Base-by-base conservation (phyloP, 2,329 filamentous ascomycete genomes). In the Colletotrichum filicis region DNA sequence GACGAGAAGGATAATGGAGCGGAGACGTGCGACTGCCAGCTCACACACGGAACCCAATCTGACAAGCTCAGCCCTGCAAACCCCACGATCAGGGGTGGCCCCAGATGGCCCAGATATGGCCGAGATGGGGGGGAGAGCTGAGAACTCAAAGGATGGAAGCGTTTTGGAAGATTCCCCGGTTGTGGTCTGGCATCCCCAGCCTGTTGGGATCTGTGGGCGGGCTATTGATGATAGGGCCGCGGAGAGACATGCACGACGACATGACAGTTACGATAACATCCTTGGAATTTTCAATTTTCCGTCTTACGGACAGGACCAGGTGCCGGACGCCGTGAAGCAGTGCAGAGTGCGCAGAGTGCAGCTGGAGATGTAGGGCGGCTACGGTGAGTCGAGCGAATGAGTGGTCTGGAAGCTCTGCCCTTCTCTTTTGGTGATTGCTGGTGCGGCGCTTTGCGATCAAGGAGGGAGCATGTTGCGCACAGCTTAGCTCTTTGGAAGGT, bases 11-110 rank as follows among this genome's bases (percentile, higher is more conserved):
- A 71, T 9, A n/a, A 22, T 22, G 19, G 42, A 49, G 42, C 42
- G 42, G 42, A n/a, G 42, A 22, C 16, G 42, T 22, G 37, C 42
- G 16, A 22, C 58, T 69, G 72, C 74, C 74, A 75, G 64, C 73
- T 74, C 72, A 75, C 42, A 19, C 42, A 49, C 16, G 19, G 16
- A 49, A 49, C 68, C 74, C 72, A 74, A 75, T 67, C 57, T 68
- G 58, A 69, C 74, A 75, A 68, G 74, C 72, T 74, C 74, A 75
- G 74, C 74, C 72, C 74, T 75, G 74, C 65, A 32, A 63, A 67
- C 68, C 64, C 60, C 63, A 35, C 46, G 57, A 74, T 71, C 73
- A 71, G 69, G 74, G 74, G 74, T 67, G 30, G 46, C 59, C 64
- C 71, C 49, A 49, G 16, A 49, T n/a, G 61, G 26, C 42, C 26